Conservation (phyloP, 495 filamentous ascomycete genomes). For the Paragyromitra xinjiangensis region DNA sequence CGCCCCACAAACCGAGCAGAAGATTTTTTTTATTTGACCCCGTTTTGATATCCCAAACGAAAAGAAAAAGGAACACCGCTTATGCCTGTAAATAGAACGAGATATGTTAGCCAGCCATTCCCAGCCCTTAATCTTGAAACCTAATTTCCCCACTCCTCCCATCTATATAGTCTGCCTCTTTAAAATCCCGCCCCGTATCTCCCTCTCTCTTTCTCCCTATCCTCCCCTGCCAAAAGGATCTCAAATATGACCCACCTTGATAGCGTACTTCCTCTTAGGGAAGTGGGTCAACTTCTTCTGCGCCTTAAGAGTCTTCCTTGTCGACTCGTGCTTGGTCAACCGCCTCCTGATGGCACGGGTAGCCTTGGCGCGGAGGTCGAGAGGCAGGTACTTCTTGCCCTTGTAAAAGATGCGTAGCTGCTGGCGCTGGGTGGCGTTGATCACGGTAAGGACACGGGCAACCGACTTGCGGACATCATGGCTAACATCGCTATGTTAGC, state of each 20-base stretch:
- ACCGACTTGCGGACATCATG: conserved; percentile 99
- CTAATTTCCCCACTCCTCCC: not conserved
- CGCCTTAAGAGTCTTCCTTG: conserved; percentile 82
- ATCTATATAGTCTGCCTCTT: not conserved
- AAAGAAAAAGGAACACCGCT: conserved; percentile 46
- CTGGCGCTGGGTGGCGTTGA: conserved; percentile 97
- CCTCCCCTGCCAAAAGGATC: not conserved
- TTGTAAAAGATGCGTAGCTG: conserved; percentile 99
- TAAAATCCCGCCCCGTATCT: not conserved
- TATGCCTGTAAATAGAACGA: conserved; percentile 41
- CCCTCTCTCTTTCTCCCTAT: too few species aligned
- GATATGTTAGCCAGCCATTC: conserved; percentile 20
- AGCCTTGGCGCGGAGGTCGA: conserved; percentile 96
- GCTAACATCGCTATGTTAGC: conserved; percentile 63
- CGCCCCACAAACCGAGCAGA: conserved; percentile 48
- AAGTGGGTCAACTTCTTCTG: conserved; percentile 95
- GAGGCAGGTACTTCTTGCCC: conserved; percentile 97
- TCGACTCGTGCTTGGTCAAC: conserved; percentile 87
- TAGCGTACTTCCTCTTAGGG: conserved; percentile 96
- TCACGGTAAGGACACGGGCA: conserved; percentile 96
- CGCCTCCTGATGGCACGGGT: conserved; percentile 94
- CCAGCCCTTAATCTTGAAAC: not conserved
- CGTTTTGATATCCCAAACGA: conserved; percentile 47
- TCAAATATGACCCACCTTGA: conserved; percentile 73
- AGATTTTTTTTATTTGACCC: conserved; percentile 50